These are phyloP conservation scores for Eutypella sp. DNA, from an alignment of 2,329 filamentous ascomycete genomes.

Conservation along the genomic window DNA sequence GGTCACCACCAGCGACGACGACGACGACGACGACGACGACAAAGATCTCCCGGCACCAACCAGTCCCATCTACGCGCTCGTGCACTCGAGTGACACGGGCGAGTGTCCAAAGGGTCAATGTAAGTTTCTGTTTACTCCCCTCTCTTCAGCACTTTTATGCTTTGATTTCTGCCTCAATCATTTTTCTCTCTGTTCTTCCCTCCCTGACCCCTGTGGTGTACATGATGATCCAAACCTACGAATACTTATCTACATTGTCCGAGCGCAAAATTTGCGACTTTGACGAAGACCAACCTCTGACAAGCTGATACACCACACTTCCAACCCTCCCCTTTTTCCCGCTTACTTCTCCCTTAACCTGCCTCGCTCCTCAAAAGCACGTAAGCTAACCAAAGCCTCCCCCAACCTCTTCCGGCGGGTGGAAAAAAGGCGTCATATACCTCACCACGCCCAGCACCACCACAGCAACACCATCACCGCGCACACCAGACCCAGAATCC, in stretches of 20 bases:
- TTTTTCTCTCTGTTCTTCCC: not conserved
- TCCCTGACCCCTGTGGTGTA: not conserved
- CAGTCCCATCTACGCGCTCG: slow-evolving; percentile 54
- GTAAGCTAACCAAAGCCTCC: slow-evolving; percentile 13
- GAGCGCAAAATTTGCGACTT: slow-evolving; percentile 71
- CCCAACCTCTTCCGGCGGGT: too few relatives aligned
- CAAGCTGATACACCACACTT: slow-evolving; percentile 73
- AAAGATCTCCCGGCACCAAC: slow-evolving; percentile 21
- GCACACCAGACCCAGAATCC: too few relatives aligned
- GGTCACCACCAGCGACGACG: slow-evolving; percentile 28
- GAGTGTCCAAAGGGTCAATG: slow-evolving; percentile 86
- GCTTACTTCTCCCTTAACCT: slow-evolving; percentile 2
- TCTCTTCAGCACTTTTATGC: slow-evolving; percentile 11
- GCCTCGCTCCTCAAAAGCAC: not conserved
- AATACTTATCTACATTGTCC: slow-evolving; percentile 99
- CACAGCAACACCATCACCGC: too few relatives aligned
- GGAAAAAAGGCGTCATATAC: slow-evolving; percentile 33
- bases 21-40: slow-evolving; percentile 24
- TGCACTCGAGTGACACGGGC: slow-evolving; percentile 85
- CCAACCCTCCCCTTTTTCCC: slow-evolving; percentile 12
- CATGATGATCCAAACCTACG: slow-evolving; percentile 76
- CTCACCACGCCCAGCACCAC: slow-evolving; percentile 33
- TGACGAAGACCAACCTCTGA: slow-evolving; percentile 87
- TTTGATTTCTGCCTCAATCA: too few relatives aligned
- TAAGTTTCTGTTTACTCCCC: slow-evolving; percentile 54